These are phyloP conservation scores for Ogataea pignaliae DNA, from an alignment of 805 yeast genomes.

Conservation along the genomic window DNA sequence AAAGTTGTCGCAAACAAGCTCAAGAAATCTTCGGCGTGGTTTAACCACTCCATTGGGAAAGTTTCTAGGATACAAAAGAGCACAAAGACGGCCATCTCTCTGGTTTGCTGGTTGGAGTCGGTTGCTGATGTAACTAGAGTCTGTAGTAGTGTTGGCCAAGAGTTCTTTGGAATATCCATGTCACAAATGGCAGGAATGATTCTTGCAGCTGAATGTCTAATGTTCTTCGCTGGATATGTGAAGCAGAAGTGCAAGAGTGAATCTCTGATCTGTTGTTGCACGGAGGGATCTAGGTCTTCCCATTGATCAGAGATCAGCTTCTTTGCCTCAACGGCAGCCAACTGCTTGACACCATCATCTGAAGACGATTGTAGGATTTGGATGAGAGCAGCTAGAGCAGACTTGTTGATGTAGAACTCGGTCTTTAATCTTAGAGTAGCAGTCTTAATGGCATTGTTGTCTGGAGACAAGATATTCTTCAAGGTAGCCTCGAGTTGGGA, in stretches of 20 bases:
- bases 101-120: slow-evolving; percentile 42
- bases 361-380: slow-evolving; percentile 71
- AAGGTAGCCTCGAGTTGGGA: slow-evolving; percentile 74
- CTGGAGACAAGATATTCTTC: slow-evolving; percentile 75
- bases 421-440: slow-evolving; percentile 73
- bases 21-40: slow-evolving; percentile 63
- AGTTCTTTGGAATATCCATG: slow-evolving; percentile 56
- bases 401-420: slow-evolving; percentile 67
- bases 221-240: slow-evolving; percentile 52
- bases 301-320: slow-evolving; percentile 74
- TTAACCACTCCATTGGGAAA: slow-evolving; percentile 51
- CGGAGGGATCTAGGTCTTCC: slow-evolving; percentile 45
- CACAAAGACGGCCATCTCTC: slow-evolving; percentile 82
- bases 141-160: slow-evolving; percentile 78
- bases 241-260: slow-evolving; percentile 68
- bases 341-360: slow-evolving; percentile 72
- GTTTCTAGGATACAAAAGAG: slow-evolving; percentile 75
- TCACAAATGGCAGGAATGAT: slow-evolving; percentile 84
- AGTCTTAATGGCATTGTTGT: slow-evolving; percentile 70
- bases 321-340: slow-evolving; percentile 96
- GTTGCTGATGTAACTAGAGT: slow-evolving; percentile 64
- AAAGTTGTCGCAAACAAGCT: slow-evolving; percentile 66
- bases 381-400: slow-evolving; percentile 75
- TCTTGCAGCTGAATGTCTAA: slow-evolving; percentile 87
- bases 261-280: slow-evolving; percentile 59